A percentile compares a stretch with the other conserved stretches of the same genome.
These are phyloP conservation scores for Begonia peltatifolia DNA, from an alignment of 306 rosid species.

Conservation along the genomic window DNA sequence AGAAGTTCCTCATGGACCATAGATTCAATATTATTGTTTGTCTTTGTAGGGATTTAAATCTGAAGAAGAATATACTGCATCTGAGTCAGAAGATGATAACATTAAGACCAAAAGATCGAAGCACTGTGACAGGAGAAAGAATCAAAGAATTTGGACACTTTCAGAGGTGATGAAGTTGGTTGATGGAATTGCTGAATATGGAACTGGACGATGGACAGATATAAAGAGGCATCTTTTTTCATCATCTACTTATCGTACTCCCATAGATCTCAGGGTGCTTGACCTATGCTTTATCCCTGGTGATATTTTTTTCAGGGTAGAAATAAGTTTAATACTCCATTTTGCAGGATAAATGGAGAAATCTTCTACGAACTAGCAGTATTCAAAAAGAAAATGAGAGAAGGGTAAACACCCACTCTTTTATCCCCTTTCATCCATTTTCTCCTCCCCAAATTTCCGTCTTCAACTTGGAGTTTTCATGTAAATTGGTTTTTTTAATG, in stretches of 20 bases:
- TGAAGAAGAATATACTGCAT: conserved; percentile 29
- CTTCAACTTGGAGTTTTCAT: background rate
- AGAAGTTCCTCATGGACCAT: background rate
- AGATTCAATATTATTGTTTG: conserved; percentile 3
- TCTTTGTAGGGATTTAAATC: conserved; percentile 26
- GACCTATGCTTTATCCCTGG: conserved; percentile 7
- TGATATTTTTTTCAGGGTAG: no score
- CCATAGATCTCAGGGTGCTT: conserved; percentile 86
- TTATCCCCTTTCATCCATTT: background rate
- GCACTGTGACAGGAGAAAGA: conserved; percentile 67
- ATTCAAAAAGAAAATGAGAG: conserved; percentile 26
- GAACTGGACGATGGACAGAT: conserved; percentile 92
- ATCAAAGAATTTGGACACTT: conserved; percentile 85
- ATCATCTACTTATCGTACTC: conserved; percentile 65
- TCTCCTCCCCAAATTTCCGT: background rate
- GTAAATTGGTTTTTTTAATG: background rate
- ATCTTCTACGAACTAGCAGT: conserved; percentile 59
- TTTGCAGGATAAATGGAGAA: conserved; percentile 96
- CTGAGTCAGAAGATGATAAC: conserved; percentile 41
- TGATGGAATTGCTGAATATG: conserved; percentile 86
- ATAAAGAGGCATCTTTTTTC: conserved; percentile 63
- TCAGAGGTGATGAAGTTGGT: conserved; percentile 64
- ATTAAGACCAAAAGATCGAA: conserved; percentile 26
- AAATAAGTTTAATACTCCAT: conserved; percentile 1
- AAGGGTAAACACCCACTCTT: conserved; percentile 37